These are phyloP conservation scores for Amauroascus verrucosus DNA, from an alignment of 2,329 filamentous ascomycete genomes.

Conservation along the genomic window DNA sequence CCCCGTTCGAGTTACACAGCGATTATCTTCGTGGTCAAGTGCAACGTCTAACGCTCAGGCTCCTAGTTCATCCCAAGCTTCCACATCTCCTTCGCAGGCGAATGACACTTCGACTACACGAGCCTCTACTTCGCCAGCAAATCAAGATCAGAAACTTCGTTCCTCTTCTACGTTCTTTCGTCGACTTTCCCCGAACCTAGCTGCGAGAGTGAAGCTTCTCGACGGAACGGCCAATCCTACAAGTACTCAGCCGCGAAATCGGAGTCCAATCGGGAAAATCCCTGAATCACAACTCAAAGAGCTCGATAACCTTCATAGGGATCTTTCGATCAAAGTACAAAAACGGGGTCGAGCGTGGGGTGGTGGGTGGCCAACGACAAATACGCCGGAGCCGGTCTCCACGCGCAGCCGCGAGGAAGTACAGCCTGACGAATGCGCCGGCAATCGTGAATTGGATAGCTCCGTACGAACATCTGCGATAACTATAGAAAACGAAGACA, in stretches of 20 bases:
- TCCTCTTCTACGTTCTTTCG: slow-evolving; percentile 29
- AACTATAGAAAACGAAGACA: slow-evolving; percentile 9
- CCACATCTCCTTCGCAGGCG: background rate
- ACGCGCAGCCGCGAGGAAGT: background rate
- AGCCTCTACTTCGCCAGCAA: background rate
- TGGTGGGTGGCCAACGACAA: slow-evolving; percentile 6
- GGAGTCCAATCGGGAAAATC: slow-evolving; percentile 30
- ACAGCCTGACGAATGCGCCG: background rate
- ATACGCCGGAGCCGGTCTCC: slow-evolving; percentile 15
- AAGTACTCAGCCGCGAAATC: slow-evolving; percentile 15
- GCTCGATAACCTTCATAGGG: slow-evolving; percentile 31
- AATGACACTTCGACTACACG: slow-evolving; percentile 2
- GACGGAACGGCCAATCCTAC: slow-evolving; percentile 28
- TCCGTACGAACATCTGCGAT: slow-evolving; percentile 8
- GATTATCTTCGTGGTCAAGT: slow-evolving; percentile 14
- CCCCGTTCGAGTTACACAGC: slow-evolving; percentile 13
- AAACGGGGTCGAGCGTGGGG: slow-evolving; percentile 32
- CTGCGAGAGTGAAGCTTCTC: slow-evolving; percentile 34
- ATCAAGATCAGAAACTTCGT: slow-evolving; percentile 14
- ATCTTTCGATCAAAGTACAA: slow-evolving; percentile 32
- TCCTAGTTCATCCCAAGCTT: background rate
- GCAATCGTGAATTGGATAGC: background rate
- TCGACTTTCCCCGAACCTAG: slow-evolving; percentile 34
- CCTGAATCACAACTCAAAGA: slow-evolving; percentile 34
- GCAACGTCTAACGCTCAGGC: slow-evolving; percentile 1